Base-by-base conservation (phyloP, 768 basidiomycete species). In the Suillus lakei region DNA sequence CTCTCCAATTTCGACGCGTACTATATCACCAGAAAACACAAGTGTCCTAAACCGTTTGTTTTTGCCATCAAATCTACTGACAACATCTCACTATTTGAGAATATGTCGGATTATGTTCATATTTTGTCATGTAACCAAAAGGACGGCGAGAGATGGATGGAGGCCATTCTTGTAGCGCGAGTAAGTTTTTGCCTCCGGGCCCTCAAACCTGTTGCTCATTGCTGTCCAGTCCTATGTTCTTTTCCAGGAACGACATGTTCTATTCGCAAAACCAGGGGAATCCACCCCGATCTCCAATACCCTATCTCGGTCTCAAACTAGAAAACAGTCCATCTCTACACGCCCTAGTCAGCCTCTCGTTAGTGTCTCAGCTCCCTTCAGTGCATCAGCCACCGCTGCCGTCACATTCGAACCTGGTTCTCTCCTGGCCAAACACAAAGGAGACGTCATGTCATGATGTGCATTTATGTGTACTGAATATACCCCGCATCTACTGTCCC, bases 11-110 rank as follows among this genome's bases (percentile, higher is more conserved):
- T 96, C 74, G 96, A 98, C 73, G 91, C 89, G 38, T 98, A 96
- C 76, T 80, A 79, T 64, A 83, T 96, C 64, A 94, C 90, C 13
- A 87, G 93, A 23, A 75, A 84, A 36, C 86, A 91, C 77, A 93
- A 92, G 71, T 83, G 93, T 1, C 97, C 97, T 0, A 96, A 95
- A 73, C 82, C 88, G 0, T 97, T 88, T 68, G 86, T 90, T 26
- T 97, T 98, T 72, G 88, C 93, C 41, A 79, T 96, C 71, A 96
- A 96, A 77, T 94, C 94, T 4, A 91, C 92, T 13, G 95, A 96
- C 72, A 93, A 91, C 71, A 80, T 92, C 30, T 87, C 91, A 1
- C 84, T 91, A 71, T 98, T 98, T 71, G 96, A 98, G 79, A 89
- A 93, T 74, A 87, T 87, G 5, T 84, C 88, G 36, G 96, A 99